phyloP scores from a whole-genome alignment of 257 asterid genomes.

The Forsythia viridissima region DNA sequence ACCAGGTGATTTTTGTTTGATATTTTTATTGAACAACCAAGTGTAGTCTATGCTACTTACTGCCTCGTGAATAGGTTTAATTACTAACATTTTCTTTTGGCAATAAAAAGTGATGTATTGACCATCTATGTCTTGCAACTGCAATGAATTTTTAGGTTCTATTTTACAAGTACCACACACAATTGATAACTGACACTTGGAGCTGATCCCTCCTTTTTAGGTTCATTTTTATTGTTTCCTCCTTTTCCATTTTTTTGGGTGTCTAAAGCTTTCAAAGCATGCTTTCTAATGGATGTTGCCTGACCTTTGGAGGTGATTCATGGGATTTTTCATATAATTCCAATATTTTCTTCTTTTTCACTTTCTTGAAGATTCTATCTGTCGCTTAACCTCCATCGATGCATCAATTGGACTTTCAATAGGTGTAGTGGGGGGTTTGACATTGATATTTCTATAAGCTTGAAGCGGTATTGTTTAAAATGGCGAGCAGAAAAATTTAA shows the following conservation, averaged over 20 bases:
- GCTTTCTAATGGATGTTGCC: too few relatives aligned
- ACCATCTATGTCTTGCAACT: too few relatives aligned
- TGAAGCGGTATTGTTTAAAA: constrained; percentile 15
- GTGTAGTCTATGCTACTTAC: not conserved
- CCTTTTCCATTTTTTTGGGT: not conserved
- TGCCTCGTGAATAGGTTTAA: not conserved
- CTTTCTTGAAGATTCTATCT: not conserved
- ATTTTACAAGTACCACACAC: not conserved
- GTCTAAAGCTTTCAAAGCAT: too few relatives aligned
- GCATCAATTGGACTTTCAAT: not conserved
- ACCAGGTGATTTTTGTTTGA: constrained; percentile 52
- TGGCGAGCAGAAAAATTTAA: not conserved
- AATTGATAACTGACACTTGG: not conserved
- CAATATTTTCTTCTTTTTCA: not conserved
- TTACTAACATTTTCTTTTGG: not conserved
- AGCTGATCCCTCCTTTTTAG: not conserved
- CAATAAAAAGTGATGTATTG: not conserved
- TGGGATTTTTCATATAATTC: not conserved
- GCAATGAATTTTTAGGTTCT: not conserved
- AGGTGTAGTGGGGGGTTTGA: not conserved
- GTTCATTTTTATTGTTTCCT: too few relatives aligned
- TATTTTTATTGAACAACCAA: not conserved
- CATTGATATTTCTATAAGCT: constrained; percentile 20
- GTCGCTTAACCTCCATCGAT: not conserved
- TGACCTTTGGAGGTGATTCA: not conserved